Conservation (phyloP, 805 yeast species). For the Yarrowia yakushimensis region DNA sequence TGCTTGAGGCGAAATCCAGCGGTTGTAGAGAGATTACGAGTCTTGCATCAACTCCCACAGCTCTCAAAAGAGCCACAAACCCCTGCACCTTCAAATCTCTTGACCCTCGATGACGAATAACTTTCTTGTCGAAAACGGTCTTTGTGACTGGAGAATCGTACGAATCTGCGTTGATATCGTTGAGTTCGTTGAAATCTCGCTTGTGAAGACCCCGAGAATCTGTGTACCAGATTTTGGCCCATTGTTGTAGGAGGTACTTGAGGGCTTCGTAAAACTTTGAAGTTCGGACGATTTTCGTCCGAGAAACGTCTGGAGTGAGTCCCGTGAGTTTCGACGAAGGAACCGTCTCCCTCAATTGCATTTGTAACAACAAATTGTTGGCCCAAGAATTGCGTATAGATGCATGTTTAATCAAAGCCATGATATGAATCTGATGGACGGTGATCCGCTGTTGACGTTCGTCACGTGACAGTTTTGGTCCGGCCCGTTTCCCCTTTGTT, state of each 20-base stretch:
- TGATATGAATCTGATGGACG: slow-evolving; percentile 58
- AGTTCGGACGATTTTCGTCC: slow-evolving; percentile 50
- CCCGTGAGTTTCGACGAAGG: slow-evolving; percentile 49
- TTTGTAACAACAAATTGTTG: slow-evolving; percentile 45
- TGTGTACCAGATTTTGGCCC: slow-evolving; percentile 55
- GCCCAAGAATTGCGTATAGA: slow-evolving; percentile 72
- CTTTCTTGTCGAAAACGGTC: slow-evolving; percentile 44
- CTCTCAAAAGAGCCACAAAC: slow-evolving; percentile 69
- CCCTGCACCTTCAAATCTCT: slow-evolving; percentile 84
- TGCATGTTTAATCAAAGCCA: slow-evolving; percentile 64
- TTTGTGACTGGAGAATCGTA: neutral
- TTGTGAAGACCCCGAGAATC: slow-evolving; percentile 41
- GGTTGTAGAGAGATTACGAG: slow-evolving; percentile 84
- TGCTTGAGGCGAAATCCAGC: slow-evolving; percentile 63
- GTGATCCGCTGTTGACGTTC: slow-evolving; percentile 52
- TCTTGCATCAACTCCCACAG: slow-evolving; percentile 68
- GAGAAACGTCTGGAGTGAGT: slow-evolving; percentile 47
- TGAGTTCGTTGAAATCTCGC: slow-evolving; percentile 50
- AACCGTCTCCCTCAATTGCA: slow-evolving; percentile 44
- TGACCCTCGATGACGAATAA: slow-evolving; percentile 57
- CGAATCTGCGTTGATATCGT: slow-evolving; percentile 27
- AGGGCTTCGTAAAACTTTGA: slow-evolving; percentile 74
- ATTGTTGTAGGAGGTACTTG: slow-evolving; percentile 59
- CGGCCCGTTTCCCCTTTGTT: neutral
- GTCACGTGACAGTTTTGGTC: slow-evolving; percentile 38